Evolutionary conservation across 2,329 filamentous ascomycete species (phyloP).

Genomic region (Claviceps fusiformis): DNA sequence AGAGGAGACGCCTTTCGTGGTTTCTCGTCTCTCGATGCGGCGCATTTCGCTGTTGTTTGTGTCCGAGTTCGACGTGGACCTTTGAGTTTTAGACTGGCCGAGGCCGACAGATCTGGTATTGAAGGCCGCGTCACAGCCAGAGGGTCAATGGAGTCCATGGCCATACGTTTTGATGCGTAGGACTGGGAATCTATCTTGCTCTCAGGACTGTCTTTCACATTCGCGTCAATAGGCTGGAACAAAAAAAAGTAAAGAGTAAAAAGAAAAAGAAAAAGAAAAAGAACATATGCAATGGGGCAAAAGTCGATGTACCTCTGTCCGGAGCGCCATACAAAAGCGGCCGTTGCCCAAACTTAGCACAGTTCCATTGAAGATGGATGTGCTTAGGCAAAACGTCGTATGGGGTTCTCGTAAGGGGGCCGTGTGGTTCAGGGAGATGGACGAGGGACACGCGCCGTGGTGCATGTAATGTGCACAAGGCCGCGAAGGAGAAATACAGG

Average conservation of each 20-base stretch:
- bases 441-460: not conserved
- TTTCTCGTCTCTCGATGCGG: slow-evolving; percentile 3
- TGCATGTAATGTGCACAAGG: not conserved
- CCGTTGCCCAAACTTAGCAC: not conserved
- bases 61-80: not conserved
- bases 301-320: not conserved
- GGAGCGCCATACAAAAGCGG: slow-evolving; percentile 2
- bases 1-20: slow-evolving; percentile 3
- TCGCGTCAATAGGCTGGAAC: not conserved
- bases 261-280: too few relatives aligned
- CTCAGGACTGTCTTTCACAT: slow-evolving; percentile 4
- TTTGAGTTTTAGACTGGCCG: not conserved
- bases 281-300: too few relatives aligned
- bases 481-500: not conserved
- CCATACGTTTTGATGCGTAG: slow-evolving; percentile 4
- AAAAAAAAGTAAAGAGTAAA: not conserved
- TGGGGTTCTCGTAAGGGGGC: not conserved
- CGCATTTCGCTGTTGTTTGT: slow-evolving; percentile 4
- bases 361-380: not conserved
- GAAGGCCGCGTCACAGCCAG: slow-evolving; percentile 8
- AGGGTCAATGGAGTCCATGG: slow-evolving; percentile 12
- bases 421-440: not conserved
- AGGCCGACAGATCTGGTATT: slow-evolving; percentile 3
- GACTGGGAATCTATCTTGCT: slow-evolving; percentile 7
- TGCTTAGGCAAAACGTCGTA: not conserved